These are phyloP conservation scores for Waitea zeae DNA, from an alignment of 1,284 basidiomycete species.

Conservation along the genomic window DNA sequence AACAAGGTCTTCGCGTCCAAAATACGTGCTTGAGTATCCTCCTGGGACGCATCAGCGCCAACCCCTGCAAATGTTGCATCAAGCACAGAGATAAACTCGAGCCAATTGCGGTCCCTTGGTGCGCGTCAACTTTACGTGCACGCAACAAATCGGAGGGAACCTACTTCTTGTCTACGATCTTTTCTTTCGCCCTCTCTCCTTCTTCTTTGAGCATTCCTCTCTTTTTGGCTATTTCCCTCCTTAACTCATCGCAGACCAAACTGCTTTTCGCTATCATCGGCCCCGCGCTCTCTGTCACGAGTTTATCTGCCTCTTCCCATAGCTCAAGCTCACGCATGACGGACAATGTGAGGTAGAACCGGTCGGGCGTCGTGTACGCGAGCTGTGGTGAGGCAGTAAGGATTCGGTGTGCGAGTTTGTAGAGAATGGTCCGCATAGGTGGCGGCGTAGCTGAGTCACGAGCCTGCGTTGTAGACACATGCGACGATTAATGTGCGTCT, in stretches of 20 bases:
- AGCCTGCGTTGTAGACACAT: too few relatives aligned
- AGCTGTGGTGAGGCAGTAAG: slow-evolving; percentile 43
- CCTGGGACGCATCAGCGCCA: slow-evolving; percentile 15
- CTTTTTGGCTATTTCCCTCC: slow-evolving; percentile 47
- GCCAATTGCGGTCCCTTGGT: slow-evolving; percentile 70
- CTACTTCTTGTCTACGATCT: slow-evolving; percentile 41
- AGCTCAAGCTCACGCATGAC: slow-evolving; percentile 54
- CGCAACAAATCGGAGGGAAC: slow-evolving; percentile 7
- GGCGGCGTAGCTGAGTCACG: slow-evolving; percentile 40
- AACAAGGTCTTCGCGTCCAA: slow-evolving; percentile 35
- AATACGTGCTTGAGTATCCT: slow-evolving; percentile 21
- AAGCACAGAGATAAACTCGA: slow-evolving; percentile 60
- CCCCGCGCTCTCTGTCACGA: slow-evolving; percentile 54
- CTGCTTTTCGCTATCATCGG: slow-evolving; percentile 49
- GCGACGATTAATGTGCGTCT: not conserved
- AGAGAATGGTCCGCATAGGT: slow-evolving; percentile 45
- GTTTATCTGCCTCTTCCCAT: slow-evolving; percentile 48
- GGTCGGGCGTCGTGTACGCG: slow-evolving; percentile 27
- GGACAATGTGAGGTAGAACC: slow-evolving; percentile 56
- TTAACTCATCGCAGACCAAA: slow-evolving; percentile 55
- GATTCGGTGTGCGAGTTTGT: slow-evolving; percentile 54
- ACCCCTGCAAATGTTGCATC: slow-evolving; percentile 41
- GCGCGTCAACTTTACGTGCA: slow-evolving; percentile 2
- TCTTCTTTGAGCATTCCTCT: slow-evolving; percentile 41
- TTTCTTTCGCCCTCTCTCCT: slow-evolving; percentile 32